Percentiles rank a stretch among this genome's conserved stretches.
phyloP scores from a whole-genome alignment of 768 basidiomycete species.

The Suillus ampliporus region DNA sequence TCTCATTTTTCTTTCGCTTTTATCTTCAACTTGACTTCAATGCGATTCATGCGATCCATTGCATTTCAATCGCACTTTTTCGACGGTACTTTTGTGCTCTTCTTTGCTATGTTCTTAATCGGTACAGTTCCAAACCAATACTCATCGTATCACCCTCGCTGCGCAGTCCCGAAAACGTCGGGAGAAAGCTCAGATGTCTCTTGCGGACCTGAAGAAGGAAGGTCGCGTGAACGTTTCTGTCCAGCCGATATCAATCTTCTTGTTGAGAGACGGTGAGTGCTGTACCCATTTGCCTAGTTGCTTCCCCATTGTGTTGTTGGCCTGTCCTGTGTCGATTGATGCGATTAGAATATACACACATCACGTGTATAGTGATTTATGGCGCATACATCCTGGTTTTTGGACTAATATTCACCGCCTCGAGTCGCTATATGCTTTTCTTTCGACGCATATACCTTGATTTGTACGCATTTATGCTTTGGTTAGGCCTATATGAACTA shows the following conservation, averaged over 20 bases:
- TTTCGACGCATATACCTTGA: background rate
- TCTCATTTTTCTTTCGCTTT: background rate
- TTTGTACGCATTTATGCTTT: background rate
- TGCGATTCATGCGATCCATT: background rate
- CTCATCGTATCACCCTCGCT: background rate
- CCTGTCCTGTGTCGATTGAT: background rate
- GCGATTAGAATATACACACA: background rate
- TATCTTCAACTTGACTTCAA: background rate
- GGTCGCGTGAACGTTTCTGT: conserved; percentile 65
- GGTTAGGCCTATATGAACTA: background rate
- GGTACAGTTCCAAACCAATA: background rate
- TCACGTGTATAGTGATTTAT: background rate
- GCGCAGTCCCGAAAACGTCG: conserved; percentile 15
- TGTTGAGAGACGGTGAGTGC: conserved; percentile 63
- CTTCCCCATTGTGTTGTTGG: background rate
- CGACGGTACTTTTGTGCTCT: background rate
- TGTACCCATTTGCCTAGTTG: background rate
- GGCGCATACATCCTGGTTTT: background rate
- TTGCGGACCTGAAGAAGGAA: conserved; percentile 51
- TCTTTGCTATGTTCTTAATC: background rate
- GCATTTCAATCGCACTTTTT: background rate
- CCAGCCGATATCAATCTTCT: conserved; percentile 70
- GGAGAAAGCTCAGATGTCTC: conserved; percentile 17
- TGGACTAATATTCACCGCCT: background rate
- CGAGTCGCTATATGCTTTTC: background rate